phyloP scores from a whole-genome alignment of 2,329 filamentous ascomycete species.

The Trichoderma harzianum region DNA sequence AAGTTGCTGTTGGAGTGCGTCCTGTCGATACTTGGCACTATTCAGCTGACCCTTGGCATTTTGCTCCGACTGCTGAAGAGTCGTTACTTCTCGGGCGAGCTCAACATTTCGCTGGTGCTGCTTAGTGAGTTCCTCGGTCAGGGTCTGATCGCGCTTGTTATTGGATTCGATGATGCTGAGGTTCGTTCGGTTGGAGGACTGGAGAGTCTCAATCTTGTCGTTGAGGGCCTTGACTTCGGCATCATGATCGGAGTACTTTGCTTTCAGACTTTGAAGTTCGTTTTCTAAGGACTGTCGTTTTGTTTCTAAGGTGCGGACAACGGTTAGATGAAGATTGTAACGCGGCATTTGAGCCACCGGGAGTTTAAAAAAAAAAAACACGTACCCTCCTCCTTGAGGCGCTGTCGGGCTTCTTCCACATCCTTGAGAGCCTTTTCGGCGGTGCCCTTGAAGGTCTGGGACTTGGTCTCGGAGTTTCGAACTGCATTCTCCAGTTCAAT shows the following conservation, averaged over 20 bases:
- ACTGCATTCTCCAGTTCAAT: slow-evolving; percentile 92
- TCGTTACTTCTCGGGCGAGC: slow-evolving; percentile 75
- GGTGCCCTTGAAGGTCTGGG: slow-evolving; percentile 74
- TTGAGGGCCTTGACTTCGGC: slow-evolving; percentile 74
- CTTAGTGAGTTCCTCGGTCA: slow-evolving; percentile 80
- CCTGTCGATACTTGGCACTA: slow-evolving; percentile 84
- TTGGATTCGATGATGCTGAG: slow-evolving; percentile 87
- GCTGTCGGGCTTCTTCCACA: slow-evolving; percentile 74
- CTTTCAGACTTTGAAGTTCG: slow-evolving; percentile 55
- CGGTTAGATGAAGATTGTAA: not conserved
- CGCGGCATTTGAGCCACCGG: not conserved
- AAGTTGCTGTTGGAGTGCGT: slow-evolving; percentile 84
- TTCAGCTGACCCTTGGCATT: slow-evolving; percentile 74
- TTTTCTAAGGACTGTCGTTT: slow-evolving; percentile 71
- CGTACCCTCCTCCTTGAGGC: slow-evolving; percentile 78
- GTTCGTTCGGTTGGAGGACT: slow-evolving; percentile 89
- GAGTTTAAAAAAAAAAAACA: slow-evolving; percentile 12
- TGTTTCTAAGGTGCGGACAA: slow-evolving; percentile 57
- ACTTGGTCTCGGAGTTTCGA: slow-evolving; percentile 76
- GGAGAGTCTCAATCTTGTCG: slow-evolving; percentile 79
- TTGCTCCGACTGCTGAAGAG: slow-evolving; percentile 80
- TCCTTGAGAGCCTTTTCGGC: slow-evolving; percentile 83
- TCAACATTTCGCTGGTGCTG: slow-evolving; percentile 87
- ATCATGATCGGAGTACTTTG: slow-evolving; percentile 18
- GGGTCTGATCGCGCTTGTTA: slow-evolving; percentile 76